Base-by-base conservation (phyloP, 108 stramenopile species). In the Schizochytrium sp. region DNA sequence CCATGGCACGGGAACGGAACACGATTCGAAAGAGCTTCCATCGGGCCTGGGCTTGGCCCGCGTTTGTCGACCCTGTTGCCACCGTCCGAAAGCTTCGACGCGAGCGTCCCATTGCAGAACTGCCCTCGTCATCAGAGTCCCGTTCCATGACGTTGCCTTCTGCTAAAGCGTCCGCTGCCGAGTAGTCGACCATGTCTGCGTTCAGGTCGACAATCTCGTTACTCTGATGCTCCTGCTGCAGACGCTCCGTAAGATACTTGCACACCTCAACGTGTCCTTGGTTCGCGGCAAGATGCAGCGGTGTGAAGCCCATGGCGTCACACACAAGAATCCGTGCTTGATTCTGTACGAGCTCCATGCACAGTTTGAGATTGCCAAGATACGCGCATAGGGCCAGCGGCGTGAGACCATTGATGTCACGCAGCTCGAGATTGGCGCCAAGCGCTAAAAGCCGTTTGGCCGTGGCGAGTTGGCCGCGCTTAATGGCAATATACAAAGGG, bases 341-440 rank as follows among this genome's bases (percentile, higher is more conserved):
- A 23, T 53, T 47, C 51, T 83, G 76, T 4, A 83, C 51, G 23
- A 83, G 28, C 45, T 53, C 76, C 51, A 45, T 43, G 76, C 76
- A 83, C 6, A 83, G 51, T 23, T 83, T 83, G 10, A 83, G 51
- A 23, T 83, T 83, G n/a, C 76, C 76, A 4, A 83, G 23, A 4
- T 83, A 83, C 48, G 76, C 45, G 76, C 76, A 83, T 6, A 83
- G 76, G 48, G 76, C 45, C n/a, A 83, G 23, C 10, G 76, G 76
- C 51, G 76, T 83, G 1, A 83, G 76, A 12, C 76, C 76, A 34
- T 83, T 83, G 51, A 83, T 83, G 4, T 83, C 76, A 6, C 76
- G 45, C n/a, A 83, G 45, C 28, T 83, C 76, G 45, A 83, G n/a
- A 45, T 83, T 83, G n/a, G 76, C 76, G 2, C 76, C 76, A 16